Conservation (phyloP, 2,329 filamentous ascomycete genomes). For the Colletotrichum simmondsii region DNA sequence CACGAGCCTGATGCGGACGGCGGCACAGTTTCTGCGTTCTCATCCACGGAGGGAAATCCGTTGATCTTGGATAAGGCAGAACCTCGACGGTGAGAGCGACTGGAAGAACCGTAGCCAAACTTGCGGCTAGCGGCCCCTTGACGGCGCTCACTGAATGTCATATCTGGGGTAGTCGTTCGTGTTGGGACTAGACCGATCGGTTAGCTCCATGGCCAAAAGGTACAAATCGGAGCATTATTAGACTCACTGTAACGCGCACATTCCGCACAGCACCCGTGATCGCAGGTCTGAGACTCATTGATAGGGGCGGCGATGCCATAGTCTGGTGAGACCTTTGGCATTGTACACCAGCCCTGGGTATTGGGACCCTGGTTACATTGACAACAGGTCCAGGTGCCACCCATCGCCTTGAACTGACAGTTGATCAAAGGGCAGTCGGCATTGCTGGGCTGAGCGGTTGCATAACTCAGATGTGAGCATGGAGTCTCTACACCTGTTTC, state of each 20-base stretch:
- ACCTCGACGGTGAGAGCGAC: slow-evolving; percentile 44
- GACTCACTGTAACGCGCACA: slow-evolving; percentile 57
- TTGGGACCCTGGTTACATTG: slow-evolving; percentile 63
- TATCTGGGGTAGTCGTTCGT: slow-evolving; percentile 46
- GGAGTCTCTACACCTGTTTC: slow-evolving; percentile 61
- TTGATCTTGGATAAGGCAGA: slow-evolving; percentile 35
- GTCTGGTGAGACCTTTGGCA: slow-evolving; percentile 45
- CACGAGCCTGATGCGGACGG: slow-evolving; percentile 34
- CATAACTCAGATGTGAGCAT: slow-evolving; percentile 60
- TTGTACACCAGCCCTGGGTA: slow-evolving; percentile 63
- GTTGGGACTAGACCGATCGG: slow-evolving; percentile 42
- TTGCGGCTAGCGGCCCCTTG: slow-evolving; percentile 51
- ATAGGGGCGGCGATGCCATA: slow-evolving; percentile 39
- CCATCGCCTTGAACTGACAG: slow-evolving; percentile 62
- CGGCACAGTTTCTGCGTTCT: slow-evolving; percentile 1
- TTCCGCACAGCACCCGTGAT: slow-evolving; percentile 63
- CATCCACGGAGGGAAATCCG: background rate
- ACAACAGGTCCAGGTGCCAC: slow-evolving; percentile 65
- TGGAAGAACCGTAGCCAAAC: slow-evolving; percentile 44
- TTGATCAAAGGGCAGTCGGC: slow-evolving; percentile 60
- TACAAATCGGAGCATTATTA: slow-evolving; percentile 2
- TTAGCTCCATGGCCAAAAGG: background rate
- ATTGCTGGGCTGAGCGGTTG: slow-evolving; percentile 54
- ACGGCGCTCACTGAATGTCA: slow-evolving; percentile 49
- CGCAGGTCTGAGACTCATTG: slow-evolving; percentile 55